These are phyloP conservation scores for Poa pratensis DNA, from an alignment of 176 grass and related monocot genomes.

Conservation along the genomic window DNA sequence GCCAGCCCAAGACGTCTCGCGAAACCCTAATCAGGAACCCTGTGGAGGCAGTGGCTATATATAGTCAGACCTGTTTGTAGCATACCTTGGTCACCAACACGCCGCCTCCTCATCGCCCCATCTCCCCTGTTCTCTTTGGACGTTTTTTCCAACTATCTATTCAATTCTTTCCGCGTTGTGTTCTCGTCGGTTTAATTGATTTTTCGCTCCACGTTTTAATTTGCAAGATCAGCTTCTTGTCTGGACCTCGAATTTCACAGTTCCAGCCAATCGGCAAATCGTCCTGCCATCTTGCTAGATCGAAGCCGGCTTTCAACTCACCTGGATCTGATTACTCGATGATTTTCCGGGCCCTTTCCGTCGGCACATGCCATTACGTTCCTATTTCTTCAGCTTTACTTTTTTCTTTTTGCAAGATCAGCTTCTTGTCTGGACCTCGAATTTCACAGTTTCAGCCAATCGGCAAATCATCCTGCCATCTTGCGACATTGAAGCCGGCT, in stretches of 20 bases:
- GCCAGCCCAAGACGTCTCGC: background rate
- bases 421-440: slow-evolving; percentile 69
- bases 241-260: slow-evolving; percentile 38
- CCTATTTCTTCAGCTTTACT: rapidly evolving
- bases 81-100: rapidly evolving
- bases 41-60: background rate
- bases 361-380: slow-evolving; percentile 35
- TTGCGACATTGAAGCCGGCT: slow-evolving; percentile 52
- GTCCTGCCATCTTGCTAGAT: slow-evolving; percentile 66
- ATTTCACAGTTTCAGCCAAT: slow-evolving; percentile 35
- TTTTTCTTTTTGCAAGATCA: slow-evolving; percentile 49
- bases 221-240: slow-evolving; percentile 83
- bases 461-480: slow-evolving; percentile 49
- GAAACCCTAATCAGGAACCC: slow-evolving; percentile 18
- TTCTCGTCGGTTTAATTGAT: background rate
- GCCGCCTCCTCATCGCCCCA: background rate
- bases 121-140: background rate
- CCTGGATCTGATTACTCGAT: slow-evolving; percentile 63
- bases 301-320: slow-evolving; percentile 60
- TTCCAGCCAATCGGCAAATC: slow-evolving; percentile 50
- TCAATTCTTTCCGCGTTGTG: background rate
- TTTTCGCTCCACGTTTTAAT: background rate
- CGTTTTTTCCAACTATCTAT: background rate
- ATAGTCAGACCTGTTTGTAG: background rate
- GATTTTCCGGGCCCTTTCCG: slow-evolving; percentile 77